Base-by-base conservation (phyloP, 495 filamentous ascomycete species). In the Penicillium fimorum region DNA sequence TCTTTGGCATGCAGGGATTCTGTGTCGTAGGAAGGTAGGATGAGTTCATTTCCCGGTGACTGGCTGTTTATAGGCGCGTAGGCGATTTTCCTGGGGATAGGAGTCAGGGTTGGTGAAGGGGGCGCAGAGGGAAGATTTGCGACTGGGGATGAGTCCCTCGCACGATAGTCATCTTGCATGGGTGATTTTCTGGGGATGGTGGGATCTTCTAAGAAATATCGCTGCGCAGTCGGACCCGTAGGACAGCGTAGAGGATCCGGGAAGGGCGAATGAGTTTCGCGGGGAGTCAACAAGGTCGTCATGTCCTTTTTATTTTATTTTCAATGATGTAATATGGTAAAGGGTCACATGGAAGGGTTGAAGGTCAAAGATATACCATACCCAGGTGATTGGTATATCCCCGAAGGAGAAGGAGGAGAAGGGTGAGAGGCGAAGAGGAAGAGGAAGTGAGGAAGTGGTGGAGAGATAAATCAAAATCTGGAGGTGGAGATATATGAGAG, bases 61-160 rank as follows among this genome's bases (percentile, higher is more conserved):
- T 90, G 65, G 54, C 78, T 86, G 54, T 83, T 85, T 13, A 84
- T 81, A 10, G 87, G 84, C 4, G 76, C 72, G 47, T 74, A 75
- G 37, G 72, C 68, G 3, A 70, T 57, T 30, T 71, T 64, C 5
- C 61, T 60, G 5, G 52, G 47, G 27, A 68, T 15, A 10, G 56
- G 65, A 9, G 69, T 64, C 60, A 75, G 70, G 35, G 63, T 68
- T 0, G 79, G 72, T 4, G 78, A 81, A 5, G 73, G 69, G 17
- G 71, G 67, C 12, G 67, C 59, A 25, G 77, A 72, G 15, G 73
- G 73, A 13, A 74, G 60, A 7, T 69, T 52, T 8, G 71, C 52
- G n/a, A 69, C 42, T 15, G 70, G 61, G 41, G 72, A 58, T 25
- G 62, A 75, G 42, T 77, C 74, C 20, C 58, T 66, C 30, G 64